Conservation (phyloP, 1,139 yeast species). For the Candida pseudoviswanathii region DNA sequence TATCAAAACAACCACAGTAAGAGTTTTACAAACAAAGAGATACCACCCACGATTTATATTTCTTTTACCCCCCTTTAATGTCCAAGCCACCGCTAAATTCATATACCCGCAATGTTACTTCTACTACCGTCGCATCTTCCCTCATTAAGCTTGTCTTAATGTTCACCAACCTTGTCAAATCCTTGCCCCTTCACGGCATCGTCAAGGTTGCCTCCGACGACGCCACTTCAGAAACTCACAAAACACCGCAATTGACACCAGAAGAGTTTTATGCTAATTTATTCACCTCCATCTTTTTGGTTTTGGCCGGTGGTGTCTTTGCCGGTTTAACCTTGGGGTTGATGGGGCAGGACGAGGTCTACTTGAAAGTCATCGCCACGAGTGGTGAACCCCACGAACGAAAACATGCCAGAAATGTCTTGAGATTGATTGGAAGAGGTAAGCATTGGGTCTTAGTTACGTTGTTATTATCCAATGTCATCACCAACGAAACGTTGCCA, state of each 20-base stretch:
- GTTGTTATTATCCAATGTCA: constrained; percentile 78
- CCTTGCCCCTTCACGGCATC: constrained; percentile 24
- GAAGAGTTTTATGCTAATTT: constrained; percentile 57
- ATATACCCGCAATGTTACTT: constrained; percentile 14
- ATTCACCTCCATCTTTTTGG: constrained; percentile 64
- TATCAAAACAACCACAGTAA: background rate
- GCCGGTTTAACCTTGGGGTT: constrained; percentile 94
- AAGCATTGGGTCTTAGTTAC: constrained; percentile 99
- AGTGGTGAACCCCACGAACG: constrained; percentile 64
- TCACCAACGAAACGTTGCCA: constrained; percentile 94
- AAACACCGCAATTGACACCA: constrained; percentile 27
- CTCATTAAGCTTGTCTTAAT: constrained; percentile 21
- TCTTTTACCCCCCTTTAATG: constrained; percentile 12
- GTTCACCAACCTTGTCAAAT: constrained; percentile 29
- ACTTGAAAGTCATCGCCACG: constrained; percentile 68
- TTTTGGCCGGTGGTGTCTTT: constrained; percentile 89
- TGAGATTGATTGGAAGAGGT: constrained; percentile 73
- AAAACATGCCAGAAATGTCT: constrained; percentile 71
- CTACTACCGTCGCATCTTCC: constrained; percentile 20
- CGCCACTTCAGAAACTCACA: constrained; percentile 6
- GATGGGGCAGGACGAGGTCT: constrained; percentile 98
- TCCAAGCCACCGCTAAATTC: constrained; percentile 15
- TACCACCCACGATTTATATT: background rate
- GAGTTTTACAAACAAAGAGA: background rate
- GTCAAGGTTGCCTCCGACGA: constrained; percentile 9